Conservation (phyloP, 176 grass and related monocot genomes). For the Ensete ventricosum region DNA sequence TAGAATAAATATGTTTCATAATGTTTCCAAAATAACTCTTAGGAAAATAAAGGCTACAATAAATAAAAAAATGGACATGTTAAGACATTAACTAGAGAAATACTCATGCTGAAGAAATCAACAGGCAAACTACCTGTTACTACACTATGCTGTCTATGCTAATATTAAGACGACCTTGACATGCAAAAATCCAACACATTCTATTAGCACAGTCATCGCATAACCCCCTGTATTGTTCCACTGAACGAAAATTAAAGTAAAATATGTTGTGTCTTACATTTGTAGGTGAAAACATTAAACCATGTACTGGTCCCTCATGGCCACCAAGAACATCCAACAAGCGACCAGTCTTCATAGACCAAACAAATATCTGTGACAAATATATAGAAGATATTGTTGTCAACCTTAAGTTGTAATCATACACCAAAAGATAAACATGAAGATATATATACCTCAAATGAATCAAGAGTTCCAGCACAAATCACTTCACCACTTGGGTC, state of each 20-base stretch:
- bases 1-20: neutral
- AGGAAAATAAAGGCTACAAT: neutral
- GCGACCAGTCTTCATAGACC: slow-evolving; percentile 99
- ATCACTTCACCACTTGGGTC: slow-evolving; percentile 89
- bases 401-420: neutral
- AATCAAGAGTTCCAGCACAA: slow-evolving; percentile 97
- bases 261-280: slow-evolving; percentile 47
- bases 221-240: neutral
- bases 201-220: neutral
- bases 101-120: neutral
- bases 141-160: no score
- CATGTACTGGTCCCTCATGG: slow-evolving; percentile 86
- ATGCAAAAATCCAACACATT: no score
- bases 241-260: neutral
- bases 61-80: neutral
- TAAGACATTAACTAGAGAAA: neutral
- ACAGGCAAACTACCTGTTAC: neutral
- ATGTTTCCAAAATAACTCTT: neutral
- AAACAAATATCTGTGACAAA: slow-evolving; percentile 80
- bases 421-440: slow-evolving; percentile 8
- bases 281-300: slow-evolving; percentile 89
- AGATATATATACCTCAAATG: slow-evolving; percentile 64
- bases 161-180: neutral
- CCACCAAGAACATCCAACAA: slow-evolving; percentile 91
- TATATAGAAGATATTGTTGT: slow-evolving; percentile 8